phyloP scores from a whole-genome alignment of 495 filamentous ascomycete species.

The Amphirosellinia nigrospora region DNA sequence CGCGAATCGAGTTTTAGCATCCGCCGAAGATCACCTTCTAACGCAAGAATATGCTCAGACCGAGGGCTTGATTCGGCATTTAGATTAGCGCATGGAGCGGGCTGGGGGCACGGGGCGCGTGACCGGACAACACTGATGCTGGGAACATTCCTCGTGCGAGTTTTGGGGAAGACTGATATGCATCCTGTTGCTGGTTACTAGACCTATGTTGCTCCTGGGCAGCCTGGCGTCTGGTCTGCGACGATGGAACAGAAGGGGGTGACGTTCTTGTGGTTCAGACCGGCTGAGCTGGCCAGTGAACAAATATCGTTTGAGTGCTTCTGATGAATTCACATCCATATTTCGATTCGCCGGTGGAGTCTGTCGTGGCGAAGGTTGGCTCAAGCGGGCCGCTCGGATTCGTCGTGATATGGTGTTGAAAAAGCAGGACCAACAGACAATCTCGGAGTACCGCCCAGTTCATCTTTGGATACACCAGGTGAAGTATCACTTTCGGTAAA shows the following conservation, averaged over 20 bases:
- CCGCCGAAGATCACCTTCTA: slow-evolving; percentile 58
- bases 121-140: slow-evolving; percentile 33
- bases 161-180: slow-evolving; percentile 10
- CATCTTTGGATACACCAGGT: slow-evolving; percentile 67
- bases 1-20: slow-evolving; percentile 53
- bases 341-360: slow-evolving; percentile 21
- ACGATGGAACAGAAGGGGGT: not conserved
- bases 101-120: slow-evolving; percentile 27
- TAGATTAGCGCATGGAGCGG: slow-evolving; percentile 21
- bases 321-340: slow-evolving; percentile 32
- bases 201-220: slow-evolving; percentile 26
- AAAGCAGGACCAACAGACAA: slow-evolving; percentile 66
- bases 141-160: slow-evolving; percentile 34
- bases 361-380: slow-evolving; percentile 32
- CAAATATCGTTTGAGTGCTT: slow-evolving; percentile 49
- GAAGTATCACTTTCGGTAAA: slow-evolving; percentile 45
- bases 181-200: slow-evolving; percentile 4
- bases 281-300: slow-evolving; percentile 37
- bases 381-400: slow-evolving; percentile 60
- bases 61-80: slow-evolving; percentile 28
- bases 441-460: slow-evolving; percentile 64
- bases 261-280: not conserved
- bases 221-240: slow-evolving; percentile 17
- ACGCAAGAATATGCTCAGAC: slow-evolving; percentile 45
- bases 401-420: slow-evolving; percentile 69